A percentile compares a stretch with the other conserved stretches of the same genome.
These are phyloP conservation scores for Prosopis cineraria DNA, from an alignment of 306 rosid genomes.

Conservation along the genomic window DNA sequence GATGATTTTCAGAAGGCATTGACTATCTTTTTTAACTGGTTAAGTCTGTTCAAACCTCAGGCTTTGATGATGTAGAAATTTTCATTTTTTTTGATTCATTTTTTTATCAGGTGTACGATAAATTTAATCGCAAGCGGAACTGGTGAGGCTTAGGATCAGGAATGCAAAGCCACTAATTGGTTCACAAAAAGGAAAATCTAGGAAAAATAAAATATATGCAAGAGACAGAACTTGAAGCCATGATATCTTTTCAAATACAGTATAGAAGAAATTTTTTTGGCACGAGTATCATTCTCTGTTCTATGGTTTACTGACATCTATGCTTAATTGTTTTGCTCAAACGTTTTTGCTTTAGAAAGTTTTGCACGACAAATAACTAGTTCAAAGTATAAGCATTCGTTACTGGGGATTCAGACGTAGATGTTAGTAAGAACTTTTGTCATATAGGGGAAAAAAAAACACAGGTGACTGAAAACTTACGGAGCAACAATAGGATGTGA, in stretches of 20 bases:
- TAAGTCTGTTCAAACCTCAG: background rate
- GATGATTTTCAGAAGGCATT: background rate
- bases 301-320: background rate
- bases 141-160: background rate
- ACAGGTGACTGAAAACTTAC: background rate
- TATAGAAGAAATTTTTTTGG: background rate
- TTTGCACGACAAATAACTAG: background rate
- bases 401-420: background rate
- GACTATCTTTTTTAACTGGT: background rate
- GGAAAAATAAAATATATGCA: background rate
- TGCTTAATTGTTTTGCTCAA: background rate
- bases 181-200: background rate
- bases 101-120: background rate
- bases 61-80: background rate
- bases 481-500: background rate
- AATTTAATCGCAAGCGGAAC: background rate
- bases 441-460: background rate
- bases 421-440: background rate
- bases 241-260: background rate
- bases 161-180: background rate
- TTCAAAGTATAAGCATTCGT: background rate
- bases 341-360: background rate
- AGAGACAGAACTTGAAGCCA: background rate
- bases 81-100: background rate
- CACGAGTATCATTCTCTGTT: background rate